Evolutionary conservation across 345 rosid species (phyloP), one percentile per base, ranked within the genome.

Genomic region (Balakata baccata): DNA sequence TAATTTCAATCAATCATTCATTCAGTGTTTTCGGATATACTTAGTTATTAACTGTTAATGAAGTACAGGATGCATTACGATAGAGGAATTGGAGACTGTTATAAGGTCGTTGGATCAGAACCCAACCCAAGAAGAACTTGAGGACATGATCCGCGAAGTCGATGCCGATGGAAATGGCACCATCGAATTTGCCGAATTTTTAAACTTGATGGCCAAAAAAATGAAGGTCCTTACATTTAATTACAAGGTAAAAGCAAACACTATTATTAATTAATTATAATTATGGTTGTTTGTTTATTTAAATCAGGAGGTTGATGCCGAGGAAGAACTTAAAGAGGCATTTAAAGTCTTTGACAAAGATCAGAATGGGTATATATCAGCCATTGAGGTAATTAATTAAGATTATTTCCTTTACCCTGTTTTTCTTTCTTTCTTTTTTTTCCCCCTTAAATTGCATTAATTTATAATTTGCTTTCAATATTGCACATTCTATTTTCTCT

Each of bases 321-420:
- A 86, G 75, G 95, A 91, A 47, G 98, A 93, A 76, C 95, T 91
- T 3, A 86, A 83, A 59, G 97, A 91, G 72, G 97, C 93, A 70
- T 93, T 93, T 81, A 87, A 89, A 81, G 95, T 93, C 71, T 93
- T 91, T 67, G 97, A 93, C 80, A 88, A 86, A 76, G 98, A 93
- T 74, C 95, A 87, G 82, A 87, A 93, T 74, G 97, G 97, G 0
- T 91, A 78, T 56, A 93, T 93, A 65, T 91, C 97, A 20, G 92
- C 98, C 20, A 84, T 14, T 72, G 98, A 93, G 95, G 98, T 93
- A 76, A 66, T 34, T 53, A 11, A 0, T 14, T 10, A 20, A 12
- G 0, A 3, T 50, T 64, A 3, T 50, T 64, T 53, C 11, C 49
- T 3, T 25, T 22, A 17, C 7, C 23, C 34, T 50, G 56, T 64